Conservation (phyloP, 1,284 basidiomycete species). For the Hemileia vastatrix region DNA sequence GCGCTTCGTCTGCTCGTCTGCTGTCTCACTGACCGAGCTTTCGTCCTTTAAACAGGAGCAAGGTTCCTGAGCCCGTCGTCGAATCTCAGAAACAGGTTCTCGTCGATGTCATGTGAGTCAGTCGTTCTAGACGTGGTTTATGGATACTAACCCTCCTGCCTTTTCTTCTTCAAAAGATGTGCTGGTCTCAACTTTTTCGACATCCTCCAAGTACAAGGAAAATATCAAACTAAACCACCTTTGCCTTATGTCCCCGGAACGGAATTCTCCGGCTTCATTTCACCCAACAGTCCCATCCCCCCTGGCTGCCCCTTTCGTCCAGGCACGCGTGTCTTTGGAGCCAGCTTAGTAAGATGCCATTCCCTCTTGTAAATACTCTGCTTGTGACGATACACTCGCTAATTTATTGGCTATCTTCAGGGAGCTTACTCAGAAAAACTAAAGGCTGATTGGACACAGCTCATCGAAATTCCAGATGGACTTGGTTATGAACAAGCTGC, state of each 20-base stretch:
- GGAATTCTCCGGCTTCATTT: constrained; percentile 74
- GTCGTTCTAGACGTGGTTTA: not conserved
- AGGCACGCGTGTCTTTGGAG: constrained; percentile 83
- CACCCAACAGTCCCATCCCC: constrained; percentile 66
- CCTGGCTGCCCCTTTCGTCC: constrained; percentile 65
- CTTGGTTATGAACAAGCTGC: constrained; percentile 61
- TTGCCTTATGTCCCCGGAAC: constrained; percentile 37
- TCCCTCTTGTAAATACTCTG: not conserved
- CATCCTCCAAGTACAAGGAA: constrained; percentile 36
- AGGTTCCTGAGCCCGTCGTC: constrained; percentile 4
- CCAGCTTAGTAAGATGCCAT: constrained; percentile 54
- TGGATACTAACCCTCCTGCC: not conserved
- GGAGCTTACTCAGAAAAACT: constrained; percentile 40
- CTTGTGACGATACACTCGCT: too few species aligned
- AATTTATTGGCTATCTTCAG: not conserved
- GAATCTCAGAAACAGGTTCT: constrained; percentile 9
- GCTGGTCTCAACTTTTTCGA: constrained; percentile 39
- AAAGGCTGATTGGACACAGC: constrained; percentile 50
- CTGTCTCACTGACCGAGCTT: not conserved
- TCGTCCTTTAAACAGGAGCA: not conserved
- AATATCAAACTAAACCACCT: constrained; percentile 37
- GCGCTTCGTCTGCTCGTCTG: not conserved
- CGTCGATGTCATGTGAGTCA: constrained; percentile 14
- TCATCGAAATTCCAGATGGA: constrained; percentile 56
- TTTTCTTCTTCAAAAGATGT: constrained; percentile 53